Evolutionary conservation across 2,329 filamentous ascomycete genomes (phyloP), one percentile per base, ranked within the genome.

Genomic region (Akanthomyces dipterigenus): DNA sequence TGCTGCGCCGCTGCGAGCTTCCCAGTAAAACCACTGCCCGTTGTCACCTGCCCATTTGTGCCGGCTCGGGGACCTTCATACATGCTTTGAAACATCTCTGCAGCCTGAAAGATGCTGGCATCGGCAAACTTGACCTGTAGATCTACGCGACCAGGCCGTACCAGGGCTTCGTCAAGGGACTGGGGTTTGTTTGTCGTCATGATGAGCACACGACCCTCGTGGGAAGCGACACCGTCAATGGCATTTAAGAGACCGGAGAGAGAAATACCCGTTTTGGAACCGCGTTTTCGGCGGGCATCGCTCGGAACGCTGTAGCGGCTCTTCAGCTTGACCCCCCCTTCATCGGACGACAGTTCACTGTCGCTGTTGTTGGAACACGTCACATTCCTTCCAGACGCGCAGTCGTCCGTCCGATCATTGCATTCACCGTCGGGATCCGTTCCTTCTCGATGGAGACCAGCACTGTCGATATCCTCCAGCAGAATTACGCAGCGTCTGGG

Each of bases 181-280:
- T 93, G 86, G 3, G 88, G 87, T 63, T 85, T 82, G 72, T 93
- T 95, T 36, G 88, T 91, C 0, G 90, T 93, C 88, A 93, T 91
- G 75, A 93, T 87, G 20, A 93, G 81, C 16, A 93, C 83, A 49
- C 89, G 83, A 28, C 89, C 90, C 74, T 93, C 90, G 67, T 90
- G 88, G 3, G 86, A 89, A 1, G 88, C 88, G 1, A 92, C 89
- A 60, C 91, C 89, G 68, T 96, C 90, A 63, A 95, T 91, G 62
- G 88, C 88, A 72, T 96, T 96, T 55, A 96, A 81, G 1, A 96
- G 80, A 0, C 90, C 90, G 0, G 89, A 90, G 2, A 95, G 80
- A 1, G 88, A 90, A 65, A 93, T 90, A 20, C 81, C 58, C 65
- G 61, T 56, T 61, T 65, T 65, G 55, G 51, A 61, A 40, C 40